Base-by-base conservation (phyloP, 345 rosid species). In the Acer yangbiense region DNA sequence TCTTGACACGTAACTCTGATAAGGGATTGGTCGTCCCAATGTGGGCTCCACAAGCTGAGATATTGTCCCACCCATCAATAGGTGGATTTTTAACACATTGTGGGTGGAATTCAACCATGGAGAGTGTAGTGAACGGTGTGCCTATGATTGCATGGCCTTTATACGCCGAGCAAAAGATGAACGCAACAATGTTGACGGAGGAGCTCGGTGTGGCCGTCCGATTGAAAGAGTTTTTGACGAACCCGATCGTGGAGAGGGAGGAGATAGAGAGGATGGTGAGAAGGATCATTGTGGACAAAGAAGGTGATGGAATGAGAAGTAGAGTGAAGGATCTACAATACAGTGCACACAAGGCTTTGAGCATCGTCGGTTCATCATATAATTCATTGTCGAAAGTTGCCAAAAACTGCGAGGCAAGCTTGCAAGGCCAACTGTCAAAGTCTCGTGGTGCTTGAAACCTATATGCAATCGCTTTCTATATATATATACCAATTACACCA, bases 141-240 rank as follows among this genome's bases (percentile, higher is more conserved):
- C 93, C 94, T 0, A 87, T 93, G 76, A 77, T 93, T 17, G 90
- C 86, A 2, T 91, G 97, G 94, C 98, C 98, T 1, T 76, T 93
- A 2, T 90, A 83, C 9, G 93, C 92, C 0, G 93, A 93, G 82
- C 97, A 93, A 20, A 76, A 75, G 72, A 83, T 93, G 94, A 93
- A 90, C 60, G 94, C 98, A 0, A 74, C 87, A 10, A 64, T 90
- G 81, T 25, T 71, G 7, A 57, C 32, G 6, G 84, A 81, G 43
- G 84, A 81, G 32, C 43, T 76, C 0, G 68, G 80, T 10, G 76
- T 81, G 8, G 84, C 82, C 3, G 72, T 76, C 25, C 55, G 78
- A 13, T 27, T 80, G 0, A 39, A 75, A 18, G 7, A 7, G 14
- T 9, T 67, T 29, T 78, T 80, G 9, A 29, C 68, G 6, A 29